Evolutionary conservation across 2,329 filamentous ascomycete species (phyloP).

Genomic region (Dactylellina parvicollis): DNA sequence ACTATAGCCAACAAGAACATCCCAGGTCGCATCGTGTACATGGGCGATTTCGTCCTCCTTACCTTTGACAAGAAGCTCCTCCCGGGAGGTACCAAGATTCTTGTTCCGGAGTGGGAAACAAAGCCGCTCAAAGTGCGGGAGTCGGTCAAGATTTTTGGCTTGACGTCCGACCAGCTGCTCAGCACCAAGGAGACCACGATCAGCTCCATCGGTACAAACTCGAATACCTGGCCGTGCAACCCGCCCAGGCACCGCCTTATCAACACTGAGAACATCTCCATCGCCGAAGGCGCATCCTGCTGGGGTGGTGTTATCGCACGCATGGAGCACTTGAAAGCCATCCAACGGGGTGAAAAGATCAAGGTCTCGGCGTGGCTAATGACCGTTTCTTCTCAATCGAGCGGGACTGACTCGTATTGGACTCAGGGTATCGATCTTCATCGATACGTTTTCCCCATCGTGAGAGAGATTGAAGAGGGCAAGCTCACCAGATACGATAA

Average conservation of each 20-base stretch:
- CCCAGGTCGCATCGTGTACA: slow-evolving; percentile 58
- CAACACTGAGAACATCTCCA: slow-evolving; percentile 58
- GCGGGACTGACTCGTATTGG: slow-evolving; percentile 58
- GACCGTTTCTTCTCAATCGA: slow-evolving; percentile 58
- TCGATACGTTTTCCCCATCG: slow-evolving; percentile 58
- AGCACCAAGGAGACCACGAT: slow-evolving; percentile 58
- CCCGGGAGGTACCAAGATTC: slow-evolving; percentile 55
- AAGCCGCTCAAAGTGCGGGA: slow-evolving; percentile 58
- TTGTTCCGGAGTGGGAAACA: slow-evolving; percentile 58
- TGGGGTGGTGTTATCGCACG: slow-evolving; percentile 58
- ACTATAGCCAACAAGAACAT: slow-evolving; percentile 58
- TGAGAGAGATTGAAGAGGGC: slow-evolving; percentile 55
- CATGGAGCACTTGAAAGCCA: slow-evolving; percentile 55
- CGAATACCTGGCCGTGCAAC: slow-evolving; percentile 59
- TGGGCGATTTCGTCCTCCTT: slow-evolving; percentile 58
- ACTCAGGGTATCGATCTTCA: slow-evolving; percentile 58
- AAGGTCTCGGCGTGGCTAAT: slow-evolving; percentile 58
- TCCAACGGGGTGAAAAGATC: slow-evolving; percentile 54
- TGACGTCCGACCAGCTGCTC: slow-evolving; percentile 57
- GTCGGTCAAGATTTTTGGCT: slow-evolving; percentile 57
- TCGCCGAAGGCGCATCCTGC: slow-evolving; percentile 57
- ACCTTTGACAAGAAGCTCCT: slow-evolving; percentile 57
- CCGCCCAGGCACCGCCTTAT: slow-evolving; percentile 58
- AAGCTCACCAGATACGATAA: slow-evolving; percentile 46
- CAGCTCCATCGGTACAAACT: slow-evolving; percentile 58